Conservation (phyloP, 1,139 yeast genomes). For the Pneumocystis oryctolagi region DNA sequence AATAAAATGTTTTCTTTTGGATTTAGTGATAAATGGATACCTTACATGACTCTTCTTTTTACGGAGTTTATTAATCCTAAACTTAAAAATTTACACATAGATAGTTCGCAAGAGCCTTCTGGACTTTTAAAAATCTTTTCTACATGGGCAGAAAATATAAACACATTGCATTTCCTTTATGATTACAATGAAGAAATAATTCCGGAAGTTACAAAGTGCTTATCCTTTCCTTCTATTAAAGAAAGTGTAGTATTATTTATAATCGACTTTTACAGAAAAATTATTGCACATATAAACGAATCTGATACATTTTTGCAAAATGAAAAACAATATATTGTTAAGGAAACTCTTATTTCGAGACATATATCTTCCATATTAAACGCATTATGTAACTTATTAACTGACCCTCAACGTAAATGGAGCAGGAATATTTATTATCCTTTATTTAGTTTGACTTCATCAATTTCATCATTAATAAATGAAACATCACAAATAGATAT, state of each 20-base stretch:
- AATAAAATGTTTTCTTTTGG: constrained; percentile 19
- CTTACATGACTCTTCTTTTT: constrained; percentile 39
- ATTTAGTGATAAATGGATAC: constrained; percentile 38
- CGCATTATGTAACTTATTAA: not conserved
- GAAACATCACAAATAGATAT: constrained; percentile 7
- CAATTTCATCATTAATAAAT: constrained; percentile 7
- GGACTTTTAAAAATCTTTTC: constrained; percentile 55
- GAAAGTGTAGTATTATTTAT: constrained; percentile 10
- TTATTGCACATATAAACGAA: not conserved
- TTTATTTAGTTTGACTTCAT: constrained; percentile 4
- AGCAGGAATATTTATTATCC: not conserved
- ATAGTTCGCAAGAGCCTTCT: constrained; percentile 72
- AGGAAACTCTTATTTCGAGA: not conserved
- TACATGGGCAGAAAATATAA: constrained; percentile 42
- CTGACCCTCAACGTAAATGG: constrained; percentile 3
- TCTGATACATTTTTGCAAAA: not conserved
- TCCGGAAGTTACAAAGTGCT: constrained; percentile 36
- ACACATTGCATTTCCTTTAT: constrained; percentile 36
- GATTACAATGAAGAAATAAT: constrained; percentile 44
- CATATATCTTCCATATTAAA: not conserved
- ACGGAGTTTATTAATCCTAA: constrained; percentile 48
- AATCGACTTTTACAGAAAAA: constrained; percentile 6
- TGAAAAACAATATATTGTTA: not conserved
- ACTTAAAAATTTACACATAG: constrained; percentile 49
- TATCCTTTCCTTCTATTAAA: constrained; percentile 17